phyloP scores from a whole-genome alignment of 2,329 filamentous ascomycete species.

The Penicillium griseofulvum region DNA sequence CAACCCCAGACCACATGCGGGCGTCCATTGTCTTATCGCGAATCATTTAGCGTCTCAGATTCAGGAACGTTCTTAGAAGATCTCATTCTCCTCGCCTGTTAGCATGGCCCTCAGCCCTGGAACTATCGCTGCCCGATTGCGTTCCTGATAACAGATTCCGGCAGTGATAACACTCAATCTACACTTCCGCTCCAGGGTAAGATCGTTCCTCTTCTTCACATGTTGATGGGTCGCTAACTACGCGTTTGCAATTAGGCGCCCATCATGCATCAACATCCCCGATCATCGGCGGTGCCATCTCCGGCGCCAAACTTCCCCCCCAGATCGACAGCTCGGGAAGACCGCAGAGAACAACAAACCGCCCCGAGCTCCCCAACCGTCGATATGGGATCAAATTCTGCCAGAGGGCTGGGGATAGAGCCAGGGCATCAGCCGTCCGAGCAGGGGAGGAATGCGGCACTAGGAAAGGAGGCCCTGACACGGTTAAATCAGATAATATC shows the following conservation, averaged over 20 bases:
- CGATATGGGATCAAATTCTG: slow-evolving; percentile 50
- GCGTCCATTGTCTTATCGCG: slow-evolving; percentile 12
- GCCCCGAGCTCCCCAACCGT: slow-evolving; percentile 55
- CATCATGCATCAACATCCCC: slow-evolving; percentile 86
- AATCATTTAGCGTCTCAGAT: slow-evolving; percentile 15
- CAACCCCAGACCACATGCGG: slow-evolving; percentile 3
- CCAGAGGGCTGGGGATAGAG: slow-evolving; percentile 52
- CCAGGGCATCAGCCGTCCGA: slow-evolving; percentile 46
- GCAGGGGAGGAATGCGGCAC: slow-evolving; percentile 46
- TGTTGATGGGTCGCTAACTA: not conserved
- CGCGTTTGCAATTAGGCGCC: not conserved
- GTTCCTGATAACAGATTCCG: slow-evolving; percentile 35
- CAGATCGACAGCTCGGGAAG: slow-evolving; percentile 71
- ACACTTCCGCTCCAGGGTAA: slow-evolving; percentile 18
- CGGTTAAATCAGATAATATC: slow-evolving; percentile 94
- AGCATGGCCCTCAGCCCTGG: slow-evolving; percentile 41
- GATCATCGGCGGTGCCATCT: slow-evolving; percentile 62
- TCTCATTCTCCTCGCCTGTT: slow-evolving; percentile 21
- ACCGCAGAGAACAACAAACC: slow-evolving; percentile 65
- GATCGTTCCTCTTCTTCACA: not conserved
- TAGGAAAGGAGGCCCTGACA: slow-evolving; percentile 65
- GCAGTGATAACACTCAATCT: slow-evolving; percentile 17
- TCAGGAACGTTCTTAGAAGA: not conserved
- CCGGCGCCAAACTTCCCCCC: slow-evolving; percentile 71
- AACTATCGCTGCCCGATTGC: slow-evolving; percentile 31